phyloP scores from a whole-genome alignment of 2,329 filamentous ascomycete species.

The Fusarium torulosum region DNA sequence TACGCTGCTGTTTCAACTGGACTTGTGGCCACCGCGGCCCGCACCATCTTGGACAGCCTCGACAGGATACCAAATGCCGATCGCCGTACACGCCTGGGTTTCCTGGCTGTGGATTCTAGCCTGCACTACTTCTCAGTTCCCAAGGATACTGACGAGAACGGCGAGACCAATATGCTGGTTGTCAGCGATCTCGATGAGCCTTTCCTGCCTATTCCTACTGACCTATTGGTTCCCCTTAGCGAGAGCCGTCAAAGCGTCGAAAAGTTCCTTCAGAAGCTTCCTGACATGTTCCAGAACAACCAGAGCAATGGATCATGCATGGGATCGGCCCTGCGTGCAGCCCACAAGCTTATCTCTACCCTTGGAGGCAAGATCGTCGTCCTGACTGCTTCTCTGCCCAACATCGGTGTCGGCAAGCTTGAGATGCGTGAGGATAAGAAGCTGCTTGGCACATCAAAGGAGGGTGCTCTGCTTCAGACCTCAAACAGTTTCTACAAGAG shows the following conservation, averaged over 20 bases:
- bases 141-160: constrained; percentile 85
- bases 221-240: constrained; percentile 88
- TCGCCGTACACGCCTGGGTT: constrained; percentile 89
- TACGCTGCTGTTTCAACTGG: constrained; percentile 90
- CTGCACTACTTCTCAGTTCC: constrained; percentile 97
- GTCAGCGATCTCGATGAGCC: constrained; percentile 96
- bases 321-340: constrained; percentile 91
- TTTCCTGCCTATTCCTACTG: constrained; percentile 92
- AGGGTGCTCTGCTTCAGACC: constrained; percentile 87
- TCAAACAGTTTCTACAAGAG: constrained; percentile 98
- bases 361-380: constrained; percentile 96
- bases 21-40: constrained; percentile 89
- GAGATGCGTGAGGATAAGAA: constrained; percentile 98
- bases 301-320: constrained; percentile 92
- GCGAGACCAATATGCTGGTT: constrained; percentile 90
- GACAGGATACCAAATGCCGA: constrained; percentile 99
- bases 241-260: constrained; percentile 94
- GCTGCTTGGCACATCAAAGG: constrained; percentile 91
- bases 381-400: constrained; percentile 89
- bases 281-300: constrained; percentile 96
- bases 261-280: constrained; percentile 88
- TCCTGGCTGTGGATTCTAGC: constrained; percentile 94
- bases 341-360: constrained; percentile 94
- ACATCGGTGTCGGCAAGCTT: constrained; percentile 88
- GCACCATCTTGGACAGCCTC: constrained; percentile 94